Evolutionary conservation across 1,284 basidiomycete species (phyloP).

Genomic region (Golubevia sp.): DNA sequence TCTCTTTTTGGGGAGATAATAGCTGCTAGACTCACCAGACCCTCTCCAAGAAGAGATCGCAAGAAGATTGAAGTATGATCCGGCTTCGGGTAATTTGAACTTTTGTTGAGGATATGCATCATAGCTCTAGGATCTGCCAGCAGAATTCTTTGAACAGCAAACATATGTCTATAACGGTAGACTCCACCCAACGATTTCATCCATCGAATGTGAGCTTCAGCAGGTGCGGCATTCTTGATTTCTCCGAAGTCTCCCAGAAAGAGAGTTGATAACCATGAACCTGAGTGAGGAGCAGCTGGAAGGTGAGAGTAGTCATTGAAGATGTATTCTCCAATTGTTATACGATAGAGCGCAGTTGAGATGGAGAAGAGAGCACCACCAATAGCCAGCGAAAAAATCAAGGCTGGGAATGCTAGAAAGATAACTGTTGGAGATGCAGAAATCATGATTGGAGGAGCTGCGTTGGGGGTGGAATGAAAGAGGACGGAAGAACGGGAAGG

Average conservation of each 20-base stretch:
- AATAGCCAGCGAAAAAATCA: constrained; percentile 7
- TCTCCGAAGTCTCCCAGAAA: constrained; percentile 19
- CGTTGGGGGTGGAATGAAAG: neutral
- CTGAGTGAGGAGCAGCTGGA: constrained; percentile 14
- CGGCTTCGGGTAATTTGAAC: neutral
- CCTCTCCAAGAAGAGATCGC: neutral
- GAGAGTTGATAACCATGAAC: constrained; percentile 5
- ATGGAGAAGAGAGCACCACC: constrained; percentile 12
- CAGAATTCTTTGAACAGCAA: neutral
- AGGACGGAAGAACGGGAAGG: neutral
- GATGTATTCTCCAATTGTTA: constrained; percentile 16
- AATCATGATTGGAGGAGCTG: neutral
- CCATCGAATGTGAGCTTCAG: constrained; percentile 15
- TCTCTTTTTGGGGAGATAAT: too few relatives aligned
- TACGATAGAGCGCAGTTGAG: constrained; percentile 11
- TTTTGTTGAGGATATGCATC: neutral
- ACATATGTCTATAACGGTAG: too few relatives aligned
- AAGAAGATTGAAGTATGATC: neutral
- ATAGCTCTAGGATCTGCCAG: neutral
- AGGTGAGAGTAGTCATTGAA: constrained; percentile 17
- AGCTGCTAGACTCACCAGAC: neutral
- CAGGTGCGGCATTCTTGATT: constrained; percentile 13
- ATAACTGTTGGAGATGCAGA: constrained; percentile 3
- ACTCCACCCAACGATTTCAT: constrained; percentile 14
- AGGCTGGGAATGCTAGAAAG: neutral